Evolutionary conservation across 805 yeast genomes (phyloP).

Genomic region (Kluyveromyces aestuarii): DNA sequence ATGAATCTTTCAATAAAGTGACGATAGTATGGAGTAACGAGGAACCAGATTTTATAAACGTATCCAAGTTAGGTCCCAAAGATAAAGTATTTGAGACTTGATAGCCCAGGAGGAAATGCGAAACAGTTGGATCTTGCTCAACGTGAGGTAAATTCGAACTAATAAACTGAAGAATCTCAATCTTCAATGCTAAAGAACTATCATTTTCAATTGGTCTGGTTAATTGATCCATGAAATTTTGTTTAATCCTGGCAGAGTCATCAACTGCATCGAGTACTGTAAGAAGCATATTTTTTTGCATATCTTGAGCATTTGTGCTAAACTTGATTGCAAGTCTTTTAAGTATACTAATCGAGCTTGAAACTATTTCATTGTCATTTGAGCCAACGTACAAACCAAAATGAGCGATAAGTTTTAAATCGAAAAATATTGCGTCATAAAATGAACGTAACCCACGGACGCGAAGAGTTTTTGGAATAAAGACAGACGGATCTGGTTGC

Average conservation of each 20-base stretch:
- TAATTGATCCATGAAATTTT: constrained; percentile 62
- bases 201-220: constrained; percentile 36
- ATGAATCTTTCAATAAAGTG: constrained; percentile 38
- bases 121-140: constrained; percentile 39
- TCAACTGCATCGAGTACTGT: constrained; percentile 67
- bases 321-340: constrained; percentile 35
- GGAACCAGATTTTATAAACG: constrained; percentile 44
- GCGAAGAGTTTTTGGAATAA: constrained; percentile 33
- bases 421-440: constrained; percentile 61
- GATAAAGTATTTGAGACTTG: constrained; percentile 42
- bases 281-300: constrained; percentile 51
- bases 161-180: constrained; percentile 51
- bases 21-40: constrained; percentile 52
- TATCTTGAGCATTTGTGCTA: constrained; percentile 27
- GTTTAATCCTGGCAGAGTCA: constrained; percentile 66
- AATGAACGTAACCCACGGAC: constrained; percentile 56
- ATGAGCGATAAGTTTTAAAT: constrained; percentile 64
- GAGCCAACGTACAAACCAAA: constrained; percentile 68
- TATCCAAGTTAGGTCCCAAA: constrained; percentile 37
- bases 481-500: constrained; percentile 13
- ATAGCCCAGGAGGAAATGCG: constrained; percentile 77
- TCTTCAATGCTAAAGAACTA: constrained; percentile 40
- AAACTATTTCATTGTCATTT: constrained; percentile 41
- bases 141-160: constrained; percentile 37
- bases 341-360: constrained; percentile 45